Evolutionary conservation across 805 yeast species (phyloP).

Genomic region (Saturnispora halmiae): DNA sequence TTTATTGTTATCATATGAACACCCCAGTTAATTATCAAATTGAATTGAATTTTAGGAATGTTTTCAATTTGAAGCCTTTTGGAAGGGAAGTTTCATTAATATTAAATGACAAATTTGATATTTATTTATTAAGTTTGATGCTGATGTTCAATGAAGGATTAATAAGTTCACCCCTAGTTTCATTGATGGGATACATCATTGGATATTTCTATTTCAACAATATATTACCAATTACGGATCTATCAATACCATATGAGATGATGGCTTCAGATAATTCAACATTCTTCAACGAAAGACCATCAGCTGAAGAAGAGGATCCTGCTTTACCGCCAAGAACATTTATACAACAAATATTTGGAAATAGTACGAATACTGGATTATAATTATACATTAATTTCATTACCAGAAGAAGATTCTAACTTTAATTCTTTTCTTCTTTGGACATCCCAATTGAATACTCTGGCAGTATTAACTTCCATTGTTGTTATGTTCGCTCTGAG

Average conservation of each 20-base stretch:
- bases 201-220: constrained; percentile 37
- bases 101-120: constrained; percentile 14
- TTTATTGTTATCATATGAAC: constrained; percentile 32
- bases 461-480: constrained; percentile 95
- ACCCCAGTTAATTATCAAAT: constrained; percentile 35
- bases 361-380: no score
- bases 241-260: constrained; percentile 16
- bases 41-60: constrained; percentile 28
- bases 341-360: constrained; percentile 39
- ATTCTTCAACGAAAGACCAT: constrained; percentile 26
- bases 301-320: constrained; percentile 43
- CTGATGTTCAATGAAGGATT: constrained; percentile 35
- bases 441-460: constrained; percentile 84
- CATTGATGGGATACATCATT: constrained; percentile 34
- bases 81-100: constrained; percentile 23
- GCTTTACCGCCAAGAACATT: constrained; percentile 46
- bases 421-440: constrained; percentile 52
- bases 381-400: neutral
- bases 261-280: constrained; percentile 5
- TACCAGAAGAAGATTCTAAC: constrained; percentile 13
- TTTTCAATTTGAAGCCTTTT: constrained; percentile 19
- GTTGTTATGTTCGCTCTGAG: constrained; percentile 87
- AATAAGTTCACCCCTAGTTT: constrained; percentile 30
- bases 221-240: constrained; percentile 34
- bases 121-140: constrained; percentile 6